Evolutionary conservation across 768 basidiomycete genomes (phyloP), one percentile per base, ranked within the genome.

Genomic region (Kwoniella dendrophila): DNA sequence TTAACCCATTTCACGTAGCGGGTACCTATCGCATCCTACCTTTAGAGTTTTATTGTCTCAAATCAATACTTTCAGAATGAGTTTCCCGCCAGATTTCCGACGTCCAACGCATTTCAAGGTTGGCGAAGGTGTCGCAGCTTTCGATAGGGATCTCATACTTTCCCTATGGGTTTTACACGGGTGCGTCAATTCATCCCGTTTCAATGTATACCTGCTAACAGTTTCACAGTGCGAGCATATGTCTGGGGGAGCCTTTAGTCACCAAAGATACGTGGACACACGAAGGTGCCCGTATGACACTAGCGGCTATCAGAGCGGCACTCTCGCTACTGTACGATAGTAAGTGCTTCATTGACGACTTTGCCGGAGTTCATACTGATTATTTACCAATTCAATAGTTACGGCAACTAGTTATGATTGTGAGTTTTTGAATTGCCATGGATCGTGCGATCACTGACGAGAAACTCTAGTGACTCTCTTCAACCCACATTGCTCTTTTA

Each of bases 281-380:
- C n/a, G 74, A 75, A 18, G 38, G 72, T 29, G 68, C 67, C 11
- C 62, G 66, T 18, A 59, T 73, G 47, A 47, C 66, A 7, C 50
- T 75, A 34, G 36, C 69, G 7, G 65, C 74, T 10, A 65, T 73
- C 5, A 59, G 74, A 20, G 67, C 74, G 4, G 49, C 68, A 14
- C 52, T 75, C 40, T 75, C 74, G 0, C 48, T 75, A 26, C 34
- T 75, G n/a, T 75, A 75, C 52, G 74, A 75, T 44, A 64, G 73
- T 74, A 41, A 69, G 73, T 70, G 4, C 6, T 12, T 12, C 4
- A 34, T 10, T 33, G 30, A 26, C 18, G 26, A 14, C 7, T 26
- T 1, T 22, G 7, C 40, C 10, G 4, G 10, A 7, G 18, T 7
- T 27, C 22, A 14, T 8, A 12, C 20, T 6, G 55, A 67, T 69